These are phyloP conservation scores for Pharus latifolius DNA, from an alignment of 176 grass and related monocot genomes.

Conservation along the genomic window DNA sequence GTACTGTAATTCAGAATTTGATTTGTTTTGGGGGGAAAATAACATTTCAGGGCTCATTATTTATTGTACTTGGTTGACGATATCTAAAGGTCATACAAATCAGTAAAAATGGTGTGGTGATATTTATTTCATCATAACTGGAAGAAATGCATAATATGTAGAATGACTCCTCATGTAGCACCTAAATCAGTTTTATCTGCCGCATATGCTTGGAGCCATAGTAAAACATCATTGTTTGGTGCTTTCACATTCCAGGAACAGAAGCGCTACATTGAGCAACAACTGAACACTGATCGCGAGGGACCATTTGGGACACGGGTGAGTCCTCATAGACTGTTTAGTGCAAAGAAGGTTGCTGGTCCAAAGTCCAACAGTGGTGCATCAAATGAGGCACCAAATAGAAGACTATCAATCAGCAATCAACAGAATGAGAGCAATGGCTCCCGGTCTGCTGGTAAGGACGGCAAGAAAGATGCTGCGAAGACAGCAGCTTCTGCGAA, in stretches of 20 bases:
- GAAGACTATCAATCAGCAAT: slow-evolving; percentile 48
- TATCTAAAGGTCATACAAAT: background rate
- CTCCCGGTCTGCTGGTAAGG: slow-evolving; percentile 30
- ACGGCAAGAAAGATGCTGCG: slow-evolving; percentile 28
- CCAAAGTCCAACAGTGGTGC: slow-evolving; percentile 29
- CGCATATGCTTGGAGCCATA: too few species aligned
- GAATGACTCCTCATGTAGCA: too few species aligned
- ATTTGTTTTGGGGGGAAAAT: too few species aligned
- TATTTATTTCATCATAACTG: background rate
- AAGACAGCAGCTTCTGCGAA: slow-evolving; percentile 1
- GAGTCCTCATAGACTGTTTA: slow-evolving; percentile 36
- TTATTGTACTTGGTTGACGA: background rate
- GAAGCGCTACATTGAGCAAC: slow-evolving; percentile 40
- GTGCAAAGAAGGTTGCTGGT: slow-evolving; percentile 36
- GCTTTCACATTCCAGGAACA: slow-evolving; percentile 47
- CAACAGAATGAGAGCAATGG: slow-evolving; percentile 32
- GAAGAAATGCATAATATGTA: too few species aligned
- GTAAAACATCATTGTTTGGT: background rate
- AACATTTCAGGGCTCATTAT: too few species aligned
- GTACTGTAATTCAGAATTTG: background rate
- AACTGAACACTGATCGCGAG: slow-evolving; percentile 31
- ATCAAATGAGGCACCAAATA: slow-evolving; percentile 30
- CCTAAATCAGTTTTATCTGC: too few species aligned
- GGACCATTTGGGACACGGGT: slow-evolving; percentile 17
- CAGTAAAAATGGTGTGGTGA: background rate